Evolutionary conservation across 1,284 basidiomycete genomes (phyloP).

Genomic region (Erythrobasidium hasegawianum): DNA sequence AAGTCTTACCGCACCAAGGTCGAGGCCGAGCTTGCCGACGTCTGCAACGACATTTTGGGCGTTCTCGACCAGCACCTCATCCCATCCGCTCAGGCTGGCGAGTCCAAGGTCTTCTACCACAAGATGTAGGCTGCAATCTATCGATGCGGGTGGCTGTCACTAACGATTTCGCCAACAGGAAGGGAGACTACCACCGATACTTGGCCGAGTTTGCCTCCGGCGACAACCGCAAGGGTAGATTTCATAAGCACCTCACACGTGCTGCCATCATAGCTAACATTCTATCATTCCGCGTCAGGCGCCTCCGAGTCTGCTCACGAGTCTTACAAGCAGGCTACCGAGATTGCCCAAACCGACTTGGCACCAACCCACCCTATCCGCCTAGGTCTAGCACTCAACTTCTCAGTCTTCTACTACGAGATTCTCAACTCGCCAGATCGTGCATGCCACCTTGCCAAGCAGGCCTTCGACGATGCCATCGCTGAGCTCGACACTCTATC

Average conservation of each 20-base stretch:
- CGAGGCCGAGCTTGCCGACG: conserved; percentile 94
- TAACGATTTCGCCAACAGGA: conserved; percentile 58
- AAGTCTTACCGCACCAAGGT: conserved; percentile 98
- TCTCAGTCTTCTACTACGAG: conserved; percentile 99
- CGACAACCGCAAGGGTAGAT: conserved; percentile 91
- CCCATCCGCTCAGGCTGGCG: conserved; percentile 93
- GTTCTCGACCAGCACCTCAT: conserved; percentile 99
- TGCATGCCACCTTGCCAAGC: conserved; percentile 98
- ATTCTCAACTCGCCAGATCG: conserved; percentile 99
- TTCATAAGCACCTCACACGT: too few species aligned
- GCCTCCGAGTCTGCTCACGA: conserved; percentile 90
- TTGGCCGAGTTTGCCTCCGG: conserved; percentile 99
- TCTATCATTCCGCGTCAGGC: conserved; percentile 60
- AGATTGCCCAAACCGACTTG: conserved; percentile 88
- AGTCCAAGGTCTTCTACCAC: conserved; percentile 99
- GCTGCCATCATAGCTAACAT: background rate
- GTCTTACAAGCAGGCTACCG: conserved; percentile 98
- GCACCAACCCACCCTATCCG: conserved; percentile 99
- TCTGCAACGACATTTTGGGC: conserved; percentile 98
- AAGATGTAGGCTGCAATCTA: conserved; percentile 73
- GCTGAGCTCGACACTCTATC: conserved; percentile 99
- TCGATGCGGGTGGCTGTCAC: conserved; percentile 19
- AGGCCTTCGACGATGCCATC: conserved; percentile 99
- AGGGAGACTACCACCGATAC: conserved; percentile 99
- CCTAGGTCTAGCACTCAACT: conserved; percentile 97